Percentiles rank a stretch among this genome's conserved stretches.
Conservation (phyloP, 2,329 filamentous ascomycete genomes). For the Endothia cerciana region DNA sequence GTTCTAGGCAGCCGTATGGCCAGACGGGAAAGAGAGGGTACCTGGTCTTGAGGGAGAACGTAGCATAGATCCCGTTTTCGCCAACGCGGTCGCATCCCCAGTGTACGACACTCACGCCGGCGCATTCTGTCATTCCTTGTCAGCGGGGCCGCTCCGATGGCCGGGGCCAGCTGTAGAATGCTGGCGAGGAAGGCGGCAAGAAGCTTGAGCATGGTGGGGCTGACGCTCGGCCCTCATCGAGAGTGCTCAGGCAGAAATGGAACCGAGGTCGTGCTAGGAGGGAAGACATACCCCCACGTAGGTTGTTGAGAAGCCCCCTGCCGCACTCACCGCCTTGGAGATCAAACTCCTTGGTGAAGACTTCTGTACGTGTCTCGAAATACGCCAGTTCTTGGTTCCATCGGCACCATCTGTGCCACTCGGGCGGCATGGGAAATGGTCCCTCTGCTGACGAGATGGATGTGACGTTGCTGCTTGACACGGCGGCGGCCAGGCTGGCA, state of each 20-base stretch:
- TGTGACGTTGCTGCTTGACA: not conserved
- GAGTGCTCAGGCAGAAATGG: not conserved
- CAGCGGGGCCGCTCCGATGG: not conserved
- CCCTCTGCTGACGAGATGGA: not conserved
- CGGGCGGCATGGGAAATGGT: not conserved
- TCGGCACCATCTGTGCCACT: not conserved
- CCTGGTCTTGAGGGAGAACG: not conserved
- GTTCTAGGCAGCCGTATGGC: not conserved
- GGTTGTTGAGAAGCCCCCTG: not conserved
- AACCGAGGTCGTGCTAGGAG: not conserved
- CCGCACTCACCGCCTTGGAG: not conserved
- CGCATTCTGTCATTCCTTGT: not conserved
- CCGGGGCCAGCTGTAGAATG: no score
- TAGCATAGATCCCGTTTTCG: not conserved
- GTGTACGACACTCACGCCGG: not conserved
- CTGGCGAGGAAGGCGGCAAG: not conserved
- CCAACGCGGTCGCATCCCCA: conserved; percentile 1
- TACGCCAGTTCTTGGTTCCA: not conserved
- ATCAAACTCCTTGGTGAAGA: not conserved
- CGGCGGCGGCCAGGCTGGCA: not conserved
- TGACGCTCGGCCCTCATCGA: no score
- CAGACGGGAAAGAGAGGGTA: not conserved
- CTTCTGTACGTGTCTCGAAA: not conserved
- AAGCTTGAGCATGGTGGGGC: no score
- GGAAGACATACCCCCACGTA: not conserved